phyloP scores from a whole-genome alignment of 192 early-diverging fungal genomes.

The Chytriomyces sp. region DNA sequence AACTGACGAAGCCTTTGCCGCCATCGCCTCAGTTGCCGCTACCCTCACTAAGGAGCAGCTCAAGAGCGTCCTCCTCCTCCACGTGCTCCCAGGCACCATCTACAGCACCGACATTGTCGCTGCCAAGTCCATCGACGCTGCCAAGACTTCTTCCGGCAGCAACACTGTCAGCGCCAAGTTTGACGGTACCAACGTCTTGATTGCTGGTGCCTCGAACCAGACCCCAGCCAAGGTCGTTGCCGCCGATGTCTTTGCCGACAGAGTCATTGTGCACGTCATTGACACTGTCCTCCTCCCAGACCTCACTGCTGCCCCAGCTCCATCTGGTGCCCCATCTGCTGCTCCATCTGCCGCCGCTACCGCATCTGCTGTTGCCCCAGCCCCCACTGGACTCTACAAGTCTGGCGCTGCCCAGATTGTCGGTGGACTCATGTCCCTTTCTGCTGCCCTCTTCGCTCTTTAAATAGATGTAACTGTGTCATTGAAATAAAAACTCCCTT shows the following conservation, averaged over 20 bases:
- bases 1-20: conserved; percentile 44
- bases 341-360: too few species aligned
- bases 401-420: too few species aligned
- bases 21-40: conserved; percentile 22
- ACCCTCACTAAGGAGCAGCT: conserved; percentile 32
- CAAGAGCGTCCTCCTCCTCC: conserved; percentile 33
- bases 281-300: conserved; percentile 53
- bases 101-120: conserved; percentile 37
- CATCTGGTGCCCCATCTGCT: not conserved
- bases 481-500: too few species aligned
- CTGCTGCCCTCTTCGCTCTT: too few species aligned
- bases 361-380: too few species aligned
- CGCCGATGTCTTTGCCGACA: conserved; percentile 47
- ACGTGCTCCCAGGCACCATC: conserved; percentile 42
- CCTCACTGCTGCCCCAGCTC: conserved; percentile 10
- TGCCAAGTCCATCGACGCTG: conserved; percentile 19
- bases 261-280: conserved; percentile 55
- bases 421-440: too few species aligned
- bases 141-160: conserved; percentile 19
- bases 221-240: conserved; percentile 43
- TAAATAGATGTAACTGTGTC: too few species aligned
- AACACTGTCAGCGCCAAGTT: conserved; percentile 21
- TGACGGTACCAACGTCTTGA: conserved; percentile 32
- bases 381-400: too few species aligned
- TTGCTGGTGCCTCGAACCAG: conserved; percentile 45